phyloP scores from a whole-genome alignment of 2,329 filamentous ascomycete genomes.

The Amphichorda felina region DNA sequence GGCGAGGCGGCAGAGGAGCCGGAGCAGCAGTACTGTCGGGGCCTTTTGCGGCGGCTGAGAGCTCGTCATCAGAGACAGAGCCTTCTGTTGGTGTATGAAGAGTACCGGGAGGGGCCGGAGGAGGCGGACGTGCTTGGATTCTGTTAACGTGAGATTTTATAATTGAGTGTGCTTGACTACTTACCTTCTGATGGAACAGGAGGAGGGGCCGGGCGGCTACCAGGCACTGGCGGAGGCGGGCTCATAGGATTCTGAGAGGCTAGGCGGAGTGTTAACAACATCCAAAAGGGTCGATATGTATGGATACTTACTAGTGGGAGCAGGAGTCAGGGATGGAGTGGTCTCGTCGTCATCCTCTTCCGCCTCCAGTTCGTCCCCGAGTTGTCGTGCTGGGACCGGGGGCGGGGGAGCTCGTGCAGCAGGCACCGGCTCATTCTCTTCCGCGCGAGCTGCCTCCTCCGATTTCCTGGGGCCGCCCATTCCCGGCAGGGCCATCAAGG shows the following conservation, averaged over 20 bases:
- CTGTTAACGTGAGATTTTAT: no score
- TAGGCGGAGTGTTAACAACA: neutral
- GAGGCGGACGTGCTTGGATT: constrained; percentile 39
- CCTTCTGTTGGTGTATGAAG: constrained; percentile 59
- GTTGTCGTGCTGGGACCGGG: constrained; percentile 13
- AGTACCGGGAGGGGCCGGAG: constrained; percentile 37
- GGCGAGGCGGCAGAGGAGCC: constrained; percentile 28
- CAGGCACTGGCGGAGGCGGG: constrained; percentile 34
- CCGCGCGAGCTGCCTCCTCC: constrained; percentile 25
- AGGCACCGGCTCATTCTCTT: constrained; percentile 17
- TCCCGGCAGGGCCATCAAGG: constrained; percentile 58
- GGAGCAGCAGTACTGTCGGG: constrained; percentile 11
- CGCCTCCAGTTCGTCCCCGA: neutral
- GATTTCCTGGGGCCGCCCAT: constrained; percentile 48
- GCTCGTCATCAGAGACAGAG: constrained; percentile 82
- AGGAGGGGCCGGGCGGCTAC: constrained; percentile 41
- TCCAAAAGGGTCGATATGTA: neutral
- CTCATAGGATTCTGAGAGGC: constrained; percentile 6
- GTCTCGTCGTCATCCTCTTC: constrained; percentile 20
- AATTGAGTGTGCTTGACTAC: constrained; percentile 15
- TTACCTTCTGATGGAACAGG: constrained; percentile 50
- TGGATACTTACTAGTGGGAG: constrained; percentile 11
- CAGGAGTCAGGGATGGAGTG: constrained; percentile 18
- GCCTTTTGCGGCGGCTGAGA: constrained; percentile 43
- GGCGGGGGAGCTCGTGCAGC: constrained; percentile 14